Base-by-base conservation (phyloP, 164 flowering plant genomes). In the Chimonanthus salicifolius region DNA sequence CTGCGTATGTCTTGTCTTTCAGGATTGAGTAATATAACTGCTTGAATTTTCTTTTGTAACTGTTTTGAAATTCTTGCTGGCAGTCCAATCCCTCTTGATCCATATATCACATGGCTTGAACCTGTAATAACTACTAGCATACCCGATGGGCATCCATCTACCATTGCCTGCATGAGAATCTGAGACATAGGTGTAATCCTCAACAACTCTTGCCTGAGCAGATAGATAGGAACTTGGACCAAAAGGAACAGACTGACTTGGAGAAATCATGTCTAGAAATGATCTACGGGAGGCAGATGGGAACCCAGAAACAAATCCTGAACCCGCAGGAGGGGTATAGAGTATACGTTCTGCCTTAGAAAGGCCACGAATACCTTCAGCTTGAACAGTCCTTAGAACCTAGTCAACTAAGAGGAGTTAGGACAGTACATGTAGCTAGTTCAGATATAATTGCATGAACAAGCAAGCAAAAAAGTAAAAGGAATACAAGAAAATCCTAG, bases 61-160 rank as follows among this genome's bases (percentile, higher is more conserved):
- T 90, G 91, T 84, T 81, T 92, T 74, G 98, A 91, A 77, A 95
- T 85, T 81, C 99, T 89, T 71, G 98, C 99, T 47, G 98, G 98
- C 74, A 95, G 60, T 20, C 99, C 98, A 51, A 90, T 85, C 62
- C 99, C 99, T 79, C 97, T 88, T 66, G 92, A 78, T 71, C 99
- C 99, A 85, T 88, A 90, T 15, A 76, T 74, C 46, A 95, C 94
- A 84, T 95, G 99, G 87, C 83, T 88, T 21, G 98, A 92, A 80
- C 99, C 99, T 33, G 98, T 89, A 71, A 95, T 86, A 71, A 95
- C 99, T 33, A 95, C 86, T 51, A 95, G 84, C 89, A 95, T 80
- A 71, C 90, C 94, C 62, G 73, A 81, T 48, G 85, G 71, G 58
- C 91, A 98, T 70, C 88, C 90, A 74, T 90, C 90, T 15, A 64